Conservation (phyloP, 2,329 filamentous ascomycete species). For the Stachybotrys echinatus region DNA sequence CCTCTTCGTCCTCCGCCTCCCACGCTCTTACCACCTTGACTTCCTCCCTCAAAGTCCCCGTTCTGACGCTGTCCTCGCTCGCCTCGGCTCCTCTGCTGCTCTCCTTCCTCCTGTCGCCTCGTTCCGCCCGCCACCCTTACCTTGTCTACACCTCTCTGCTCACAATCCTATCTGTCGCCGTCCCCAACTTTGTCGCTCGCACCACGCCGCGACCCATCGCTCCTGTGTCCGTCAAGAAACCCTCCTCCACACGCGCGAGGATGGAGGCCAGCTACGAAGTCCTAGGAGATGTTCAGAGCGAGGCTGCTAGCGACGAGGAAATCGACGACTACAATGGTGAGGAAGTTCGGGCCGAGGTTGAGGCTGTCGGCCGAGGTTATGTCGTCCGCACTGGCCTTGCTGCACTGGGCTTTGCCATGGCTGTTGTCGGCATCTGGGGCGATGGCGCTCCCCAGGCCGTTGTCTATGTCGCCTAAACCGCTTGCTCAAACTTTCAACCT, state of each 20-base stretch:
- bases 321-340: conserved; percentile 54
- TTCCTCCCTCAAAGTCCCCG: conserved; percentile 56
- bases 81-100: conserved; percentile 68
- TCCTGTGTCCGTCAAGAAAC: conserved; percentile 22
- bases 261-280: conserved; percentile 72
- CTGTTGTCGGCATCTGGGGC: conserved; percentile 62
- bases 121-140: conserved; percentile 76
- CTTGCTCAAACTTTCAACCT: background rate
- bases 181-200: conserved; percentile 40
- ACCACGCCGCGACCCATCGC: conserved; percentile 19
- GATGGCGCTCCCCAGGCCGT: conserved; percentile 42
- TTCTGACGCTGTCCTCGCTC: conserved; percentile 62
- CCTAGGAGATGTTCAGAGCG: conserved; percentile 48
- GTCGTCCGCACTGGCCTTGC: conserved; percentile 48
- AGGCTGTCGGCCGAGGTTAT: conserved; percentile 49
- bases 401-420: conserved; percentile 53
- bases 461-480: conserved; percentile 24
- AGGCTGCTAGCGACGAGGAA: conserved; percentile 47
- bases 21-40: conserved; percentile 66
- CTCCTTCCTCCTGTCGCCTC: conserved; percentile 72
- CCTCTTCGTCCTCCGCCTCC: conserved; percentile 65
- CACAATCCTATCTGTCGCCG: conserved; percentile 55
- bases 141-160: conserved; percentile 78
- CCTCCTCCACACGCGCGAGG: conserved; percentile 28
- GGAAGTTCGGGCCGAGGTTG: conserved; percentile 52